A percentile compares a stretch with the other conserved stretches of the same genome.
Conservation (phyloP, 768 basidiomycete species). For the Nevesoporus exiguus region DNA sequence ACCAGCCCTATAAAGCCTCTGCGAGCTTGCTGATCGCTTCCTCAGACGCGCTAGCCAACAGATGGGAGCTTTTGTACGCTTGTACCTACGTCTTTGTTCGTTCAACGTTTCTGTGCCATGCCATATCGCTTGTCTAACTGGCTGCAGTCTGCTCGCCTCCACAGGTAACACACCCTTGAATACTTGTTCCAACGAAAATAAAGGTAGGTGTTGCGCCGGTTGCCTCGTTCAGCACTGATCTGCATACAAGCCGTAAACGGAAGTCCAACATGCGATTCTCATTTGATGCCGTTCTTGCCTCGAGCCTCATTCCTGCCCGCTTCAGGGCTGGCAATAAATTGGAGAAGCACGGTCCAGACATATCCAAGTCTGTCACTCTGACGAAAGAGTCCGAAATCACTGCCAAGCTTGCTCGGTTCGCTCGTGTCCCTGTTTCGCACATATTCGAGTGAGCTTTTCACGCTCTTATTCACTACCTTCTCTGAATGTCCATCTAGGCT, state of each 20-base stretch:
- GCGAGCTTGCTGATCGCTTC: neutral
- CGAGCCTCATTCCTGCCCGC: constrained; percentile 20
- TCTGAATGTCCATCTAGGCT: constrained; percentile 16
- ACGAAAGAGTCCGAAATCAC: constrained; percentile 23
- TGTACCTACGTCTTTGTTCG: constrained; percentile 29
- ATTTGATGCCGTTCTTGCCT: constrained; percentile 20
- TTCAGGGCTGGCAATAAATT: constrained; percentile 12
- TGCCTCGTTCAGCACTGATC: constrained; percentile 2
- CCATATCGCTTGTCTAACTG: constrained; percentile 7
- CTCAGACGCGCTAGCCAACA: constrained; percentile 30
- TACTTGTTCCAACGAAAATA: constrained; percentile 7
- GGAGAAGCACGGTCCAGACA: constrained; percentile 27
- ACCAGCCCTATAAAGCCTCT: constrained; percentile 18
- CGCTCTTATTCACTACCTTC: neutral
- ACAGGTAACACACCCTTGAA: constrained; percentile 32
- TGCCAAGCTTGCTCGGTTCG: constrained; percentile 25
- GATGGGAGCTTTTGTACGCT: constrained; percentile 32
- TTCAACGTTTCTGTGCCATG: constrained; percentile 2
- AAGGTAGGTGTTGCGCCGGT: constrained; percentile 11
- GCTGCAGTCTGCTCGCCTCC: constrained; percentile 22
- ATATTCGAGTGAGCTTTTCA: constrained; percentile 24
- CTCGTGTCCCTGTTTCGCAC: constrained; percentile 20
- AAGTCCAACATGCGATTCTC: constrained; percentile 23
- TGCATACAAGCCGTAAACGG: constrained; percentile 7
- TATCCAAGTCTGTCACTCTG: constrained; percentile 10